A percentile compares a stretch with the other conserved stretches of the same genome.
Evolutionary conservation across 176 grass and related monocot species (phyloP).

Genomic region (Hordeum marinum): DNA sequence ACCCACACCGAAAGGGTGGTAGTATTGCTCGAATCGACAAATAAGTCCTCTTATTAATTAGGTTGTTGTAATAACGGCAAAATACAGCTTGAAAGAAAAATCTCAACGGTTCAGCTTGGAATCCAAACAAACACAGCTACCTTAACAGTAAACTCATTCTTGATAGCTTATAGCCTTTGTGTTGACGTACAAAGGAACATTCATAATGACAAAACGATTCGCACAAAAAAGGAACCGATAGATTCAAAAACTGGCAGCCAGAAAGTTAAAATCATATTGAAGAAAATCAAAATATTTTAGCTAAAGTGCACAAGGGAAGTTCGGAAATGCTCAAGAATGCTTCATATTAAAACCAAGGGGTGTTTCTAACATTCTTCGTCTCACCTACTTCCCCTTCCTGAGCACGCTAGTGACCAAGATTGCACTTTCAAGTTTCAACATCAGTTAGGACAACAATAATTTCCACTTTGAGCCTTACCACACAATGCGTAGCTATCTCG

Average conservation of each 20-base stretch:
- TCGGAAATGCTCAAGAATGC: not conserved
- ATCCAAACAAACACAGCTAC: not conserved
- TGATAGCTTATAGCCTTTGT: not conserved
- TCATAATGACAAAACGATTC: not conserved
- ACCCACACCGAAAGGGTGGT: not conserved
- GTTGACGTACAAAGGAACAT: not conserved
- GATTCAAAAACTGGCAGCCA: not conserved
- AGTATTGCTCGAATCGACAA: not conserved
- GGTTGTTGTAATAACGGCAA: not conserved
- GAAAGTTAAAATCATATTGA: not conserved
- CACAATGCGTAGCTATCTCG: conserved; percentile 2
- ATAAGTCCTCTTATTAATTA: conserved; percentile 8
- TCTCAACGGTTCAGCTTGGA: not conserved
- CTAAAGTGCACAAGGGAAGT: not conserved
- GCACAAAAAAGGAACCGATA: not conserved
- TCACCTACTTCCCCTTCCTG: conserved; percentile 17
- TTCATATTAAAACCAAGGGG: not conserved
- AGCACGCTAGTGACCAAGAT: conserved; percentile 36
- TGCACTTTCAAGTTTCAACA: conserved; percentile 32
- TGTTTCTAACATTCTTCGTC: not conserved
- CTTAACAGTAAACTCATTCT: not conserved
- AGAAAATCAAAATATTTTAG: not conserved
- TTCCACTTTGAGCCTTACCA: conserved; percentile 19
- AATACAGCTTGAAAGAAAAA: not conserved
- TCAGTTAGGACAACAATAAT: conserved; percentile 21